These are phyloP conservation scores for Anisodus tanguticus DNA, from an alignment of 257 asterid species.

Conservation along the genomic window DNA sequence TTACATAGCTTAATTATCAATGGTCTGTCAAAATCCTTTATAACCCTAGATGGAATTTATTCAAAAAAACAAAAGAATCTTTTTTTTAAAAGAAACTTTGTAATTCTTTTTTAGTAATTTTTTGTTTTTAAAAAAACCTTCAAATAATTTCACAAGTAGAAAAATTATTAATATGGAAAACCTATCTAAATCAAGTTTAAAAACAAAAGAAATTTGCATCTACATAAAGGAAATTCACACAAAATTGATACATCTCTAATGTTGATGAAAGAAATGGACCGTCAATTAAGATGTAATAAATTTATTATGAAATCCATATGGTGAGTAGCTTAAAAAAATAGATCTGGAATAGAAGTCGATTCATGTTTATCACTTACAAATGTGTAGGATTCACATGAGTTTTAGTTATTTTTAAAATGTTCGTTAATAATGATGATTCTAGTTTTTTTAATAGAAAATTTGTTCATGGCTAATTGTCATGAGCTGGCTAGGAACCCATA, in stretches of 20 bases:
- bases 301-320: not conserved
- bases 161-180: not conserved
- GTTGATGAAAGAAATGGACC: not conserved
- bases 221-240: not conserved
- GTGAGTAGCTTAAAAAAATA: not conserved
- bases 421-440: no score
- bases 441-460: no score
- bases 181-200: not conserved
- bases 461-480: no score
- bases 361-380: not conserved
- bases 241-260: not conserved
- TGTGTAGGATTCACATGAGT: not conserved
- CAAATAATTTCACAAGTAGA: not conserved
- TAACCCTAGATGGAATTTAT: not conserved
- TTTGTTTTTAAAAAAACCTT: no score
- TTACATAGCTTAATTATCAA: no score
- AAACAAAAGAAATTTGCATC: not conserved
- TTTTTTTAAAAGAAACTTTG: no score
- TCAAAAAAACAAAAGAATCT: not conserved
- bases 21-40: not conserved
- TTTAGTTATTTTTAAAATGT: no score
- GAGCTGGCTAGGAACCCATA: no score
- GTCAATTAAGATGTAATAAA: not conserved
- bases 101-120: no score
- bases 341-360: not conserved